phyloP scores from a whole-genome alignment of 768 basidiomycete genomes.

The Chalciporus sphaerocephalus region DNA sequence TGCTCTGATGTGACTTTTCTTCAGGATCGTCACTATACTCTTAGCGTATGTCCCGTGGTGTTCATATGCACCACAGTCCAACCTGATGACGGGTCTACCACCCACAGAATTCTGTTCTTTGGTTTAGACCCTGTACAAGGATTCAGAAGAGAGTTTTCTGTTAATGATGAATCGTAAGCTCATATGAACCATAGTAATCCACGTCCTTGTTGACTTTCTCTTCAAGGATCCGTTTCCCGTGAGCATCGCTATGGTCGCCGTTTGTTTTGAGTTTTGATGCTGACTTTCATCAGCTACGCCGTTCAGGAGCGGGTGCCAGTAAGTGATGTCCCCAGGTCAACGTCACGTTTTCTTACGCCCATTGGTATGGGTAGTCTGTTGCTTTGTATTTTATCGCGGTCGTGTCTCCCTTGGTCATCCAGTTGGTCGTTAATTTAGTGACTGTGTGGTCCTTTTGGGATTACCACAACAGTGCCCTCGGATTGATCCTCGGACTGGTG shows the following conservation, averaged over 20 bases:
- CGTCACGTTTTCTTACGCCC: neutral
- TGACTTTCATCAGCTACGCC: constrained; percentile 47
- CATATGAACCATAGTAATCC: neutral
- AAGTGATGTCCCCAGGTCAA: constrained; percentile 20
- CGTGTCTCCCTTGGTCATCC: constrained; percentile 65
- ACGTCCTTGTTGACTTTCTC: constrained; percentile 14
- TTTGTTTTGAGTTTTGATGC: neutral
- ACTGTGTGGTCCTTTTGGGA: constrained; percentile 89
- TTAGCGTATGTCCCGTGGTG: constrained; percentile 51
- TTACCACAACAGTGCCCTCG: constrained; percentile 61
- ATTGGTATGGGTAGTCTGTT: constrained; percentile 32
- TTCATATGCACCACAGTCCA: neutral
- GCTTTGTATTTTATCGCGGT: constrained; percentile 51
- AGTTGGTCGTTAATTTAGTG: constrained; percentile 63
- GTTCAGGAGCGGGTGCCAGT: constrained; percentile 77
- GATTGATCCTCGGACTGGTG: constrained; percentile 63
- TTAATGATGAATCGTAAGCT: constrained; percentile 66
- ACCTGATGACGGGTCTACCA: neutral
- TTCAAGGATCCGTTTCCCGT: constrained; percentile 24
- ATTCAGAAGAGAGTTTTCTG: constrained; percentile 73
- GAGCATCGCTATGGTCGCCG: constrained; percentile 2
- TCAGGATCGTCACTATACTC: constrained; percentile 63
- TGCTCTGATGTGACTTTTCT: constrained; percentile 1
- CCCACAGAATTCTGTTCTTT: constrained; percentile 54
- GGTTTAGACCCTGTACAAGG: constrained; percentile 62